phyloP scores from a whole-genome alignment of 768 basidiomycete genomes.

The Mycena galericulata region DNA sequence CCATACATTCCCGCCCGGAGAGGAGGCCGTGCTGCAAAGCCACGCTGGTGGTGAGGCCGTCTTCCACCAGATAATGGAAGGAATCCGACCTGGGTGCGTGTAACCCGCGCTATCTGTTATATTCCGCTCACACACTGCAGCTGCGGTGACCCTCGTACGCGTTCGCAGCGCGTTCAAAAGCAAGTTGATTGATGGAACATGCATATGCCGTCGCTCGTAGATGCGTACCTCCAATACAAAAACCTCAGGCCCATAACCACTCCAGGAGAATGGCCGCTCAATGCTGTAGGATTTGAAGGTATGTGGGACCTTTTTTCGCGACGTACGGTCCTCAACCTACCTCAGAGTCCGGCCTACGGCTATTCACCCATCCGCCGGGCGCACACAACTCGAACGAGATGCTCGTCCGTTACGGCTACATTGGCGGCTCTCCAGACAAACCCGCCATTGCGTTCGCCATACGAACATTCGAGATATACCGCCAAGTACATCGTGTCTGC shows the following conservation, averaged over 20 bases:
- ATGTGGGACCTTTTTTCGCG: background rate
- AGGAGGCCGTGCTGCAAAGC: background rate
- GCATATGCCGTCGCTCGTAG: slow-evolving; percentile 6
- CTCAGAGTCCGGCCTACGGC: background rate
- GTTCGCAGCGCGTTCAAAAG: background rate
- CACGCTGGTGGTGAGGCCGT: background rate
- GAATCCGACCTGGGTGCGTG: background rate
- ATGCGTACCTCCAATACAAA: slow-evolving; percentile 6
- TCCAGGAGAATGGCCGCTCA: background rate
- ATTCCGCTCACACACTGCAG: background rate
- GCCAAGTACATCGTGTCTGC: slow-evolving; percentile 40
- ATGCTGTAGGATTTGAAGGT: slow-evolving; percentile 11
- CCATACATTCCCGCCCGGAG: background rate
- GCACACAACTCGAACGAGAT: slow-evolving; percentile 30
- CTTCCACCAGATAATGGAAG: background rate
- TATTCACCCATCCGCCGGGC: background rate
- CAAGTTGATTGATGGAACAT: background rate
- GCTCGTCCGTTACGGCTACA: slow-evolving; percentile 36
- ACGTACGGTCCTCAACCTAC: too few species aligned
- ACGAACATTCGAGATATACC: slow-evolving; percentile 36
- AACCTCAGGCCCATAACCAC: background rate
- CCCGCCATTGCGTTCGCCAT: slow-evolving; percentile 35
- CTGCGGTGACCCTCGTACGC: slow-evolving; percentile 1
- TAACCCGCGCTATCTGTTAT: background rate
- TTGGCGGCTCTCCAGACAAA: slow-evolving; percentile 35